Base-by-base conservation (phyloP, 2,329 filamentous ascomycete genomes). In the Tolypocladium album region DNA sequence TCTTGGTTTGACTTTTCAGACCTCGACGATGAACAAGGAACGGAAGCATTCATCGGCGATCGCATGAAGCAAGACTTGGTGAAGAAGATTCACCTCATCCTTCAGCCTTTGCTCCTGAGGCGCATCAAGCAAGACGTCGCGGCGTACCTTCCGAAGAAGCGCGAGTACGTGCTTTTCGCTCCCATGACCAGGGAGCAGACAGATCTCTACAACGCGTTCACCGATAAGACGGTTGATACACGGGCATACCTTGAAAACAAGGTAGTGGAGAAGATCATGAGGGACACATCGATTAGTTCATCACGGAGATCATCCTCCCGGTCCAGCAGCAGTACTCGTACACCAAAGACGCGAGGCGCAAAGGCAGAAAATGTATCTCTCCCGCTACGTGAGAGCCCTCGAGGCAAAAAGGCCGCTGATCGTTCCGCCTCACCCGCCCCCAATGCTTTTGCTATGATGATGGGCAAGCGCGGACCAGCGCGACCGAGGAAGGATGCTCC, bases 1-100 rank as follows among this genome's bases (percentile, higher is more conserved):
- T 86, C 86, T 1, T 97, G 93, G 92, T 99, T 99, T 63, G 93
- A 99, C 71, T 99, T 99, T 67, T 94, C 90, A 0, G 92, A 92
- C 9, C 80, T 99, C 1, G 85, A 95, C 59, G 90, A 97, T 61
- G 90, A 92, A 64, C 82, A 88, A 42, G 87, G 86, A 0, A 88
- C 91, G 1, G 86, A 90, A 57, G 85, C 92, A 53, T 88, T 96
- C 58, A 82, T 95, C 8, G 87, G 88, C 4, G 89, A 96, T 67
- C 85, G 89, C 59, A 84, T 88, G 64, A 78, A 78, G 43, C 75
- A 78, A 43, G 75, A 77, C 11, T 60, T 78, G 0, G 74, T 78
- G 2, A 76, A 92, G 58, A 96, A 93, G 64, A 89, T 99, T 60
- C 94, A 99, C 69, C 85, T 93, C 0, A 92, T 99, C 31, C 75